phyloP scores from a whole-genome alignment of 306 rosid species.

The Ormosia emarginata region DNA sequence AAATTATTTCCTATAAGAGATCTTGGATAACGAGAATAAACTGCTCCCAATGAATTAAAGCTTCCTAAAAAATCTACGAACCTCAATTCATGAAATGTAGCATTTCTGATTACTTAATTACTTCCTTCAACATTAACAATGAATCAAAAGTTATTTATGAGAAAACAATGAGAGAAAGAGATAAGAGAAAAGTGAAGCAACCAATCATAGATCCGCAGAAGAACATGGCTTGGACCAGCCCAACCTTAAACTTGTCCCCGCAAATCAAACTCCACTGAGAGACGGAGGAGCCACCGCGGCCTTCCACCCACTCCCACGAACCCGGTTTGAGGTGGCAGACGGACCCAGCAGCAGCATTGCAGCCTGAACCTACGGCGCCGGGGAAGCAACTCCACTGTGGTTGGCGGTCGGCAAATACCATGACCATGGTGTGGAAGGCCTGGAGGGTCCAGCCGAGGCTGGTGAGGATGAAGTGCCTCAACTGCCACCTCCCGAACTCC shows the following conservation, averaged over 20 bases:
- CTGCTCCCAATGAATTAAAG: too few species aligned
- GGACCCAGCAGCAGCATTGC: too few species aligned
- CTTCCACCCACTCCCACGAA: neutral
- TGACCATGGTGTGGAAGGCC: conserved; percentile 73
- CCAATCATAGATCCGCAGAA: conserved; percentile 67
- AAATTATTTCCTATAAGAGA: too few species aligned
- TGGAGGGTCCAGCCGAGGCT: conserved; percentile 63
- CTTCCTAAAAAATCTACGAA: too few species aligned
- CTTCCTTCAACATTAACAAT: too few species aligned
- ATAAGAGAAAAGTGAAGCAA: conserved; percentile 5
- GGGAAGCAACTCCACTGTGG: conserved; percentile 42
- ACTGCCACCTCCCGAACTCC: conserved; percentile 63
- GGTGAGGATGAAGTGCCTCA: conserved; percentile 52
- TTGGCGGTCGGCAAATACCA: conserved; percentile 65
- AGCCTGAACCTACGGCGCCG: neutral
- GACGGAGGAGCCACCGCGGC: conserved; percentile 34
- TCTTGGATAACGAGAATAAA: too few species aligned
- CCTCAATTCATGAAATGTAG: too few species aligned
- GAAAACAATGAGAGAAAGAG: too few species aligned
- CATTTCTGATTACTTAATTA: too few species aligned
- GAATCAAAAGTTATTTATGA: too few species aligned
- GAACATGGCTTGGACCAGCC: conserved; percentile 61
- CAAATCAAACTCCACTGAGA: conserved; percentile 55
- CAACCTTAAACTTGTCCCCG: conserved; percentile 52
- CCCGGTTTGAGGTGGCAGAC: too few species aligned